These are phyloP conservation scores for Mucor circinelloides DNA, from an alignment of 371 early-diverging fungal species.

Conservation along the genomic window DNA sequence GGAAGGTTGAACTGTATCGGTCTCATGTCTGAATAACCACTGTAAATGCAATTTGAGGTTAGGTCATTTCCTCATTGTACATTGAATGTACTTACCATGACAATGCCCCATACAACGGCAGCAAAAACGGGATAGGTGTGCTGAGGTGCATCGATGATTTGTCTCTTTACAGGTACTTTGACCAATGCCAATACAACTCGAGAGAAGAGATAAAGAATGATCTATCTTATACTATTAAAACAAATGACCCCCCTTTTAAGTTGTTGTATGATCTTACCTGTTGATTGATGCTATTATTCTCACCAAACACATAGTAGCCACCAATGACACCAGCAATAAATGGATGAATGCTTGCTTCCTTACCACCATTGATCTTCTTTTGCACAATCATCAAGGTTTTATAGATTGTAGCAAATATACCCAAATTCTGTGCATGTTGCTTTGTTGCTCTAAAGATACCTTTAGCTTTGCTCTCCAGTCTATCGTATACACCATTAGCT, in stretches of 20 bases:
- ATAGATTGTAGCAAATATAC: conserved; percentile 91
- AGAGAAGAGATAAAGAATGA: conserved; percentile 93
- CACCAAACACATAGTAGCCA: conserved; percentile 95
- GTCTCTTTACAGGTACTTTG: conserved; percentile 76
- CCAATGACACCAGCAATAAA: conserved; percentile 94
- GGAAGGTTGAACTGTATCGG: conserved; percentile 88
- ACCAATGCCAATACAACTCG: conserved; percentile 87
- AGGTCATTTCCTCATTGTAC: not conserved
- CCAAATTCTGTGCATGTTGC: conserved; percentile 89
- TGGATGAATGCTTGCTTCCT: conserved; percentile 78
- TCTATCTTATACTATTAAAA: conserved; percentile 53
- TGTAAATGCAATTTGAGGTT: not conserved
- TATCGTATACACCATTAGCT: conserved; percentile 18
- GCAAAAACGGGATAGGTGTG: conserved; percentile 91
- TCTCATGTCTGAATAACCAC: conserved; percentile 87
- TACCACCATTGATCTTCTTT: conserved; percentile 64
- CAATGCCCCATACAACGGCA: conserved; percentile 93
- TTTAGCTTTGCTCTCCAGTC: conserved; percentile 69
- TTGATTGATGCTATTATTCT: conserved; percentile 93
- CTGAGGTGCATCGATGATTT: conserved; percentile 71
- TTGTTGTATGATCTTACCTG: conserved; percentile 63
- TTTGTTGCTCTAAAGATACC: conserved; percentile 88
- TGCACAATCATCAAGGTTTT: conserved; percentile 85
- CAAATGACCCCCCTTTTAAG: not conserved
- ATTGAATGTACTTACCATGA: conserved; percentile 65